A percentile compares a stretch with the other conserved stretches of the same genome.
These are phyloP conservation scores for Amylocystis lapponica DNA, from an alignment of 768 basidiomycete species.

Conservation along the genomic window DNA sequence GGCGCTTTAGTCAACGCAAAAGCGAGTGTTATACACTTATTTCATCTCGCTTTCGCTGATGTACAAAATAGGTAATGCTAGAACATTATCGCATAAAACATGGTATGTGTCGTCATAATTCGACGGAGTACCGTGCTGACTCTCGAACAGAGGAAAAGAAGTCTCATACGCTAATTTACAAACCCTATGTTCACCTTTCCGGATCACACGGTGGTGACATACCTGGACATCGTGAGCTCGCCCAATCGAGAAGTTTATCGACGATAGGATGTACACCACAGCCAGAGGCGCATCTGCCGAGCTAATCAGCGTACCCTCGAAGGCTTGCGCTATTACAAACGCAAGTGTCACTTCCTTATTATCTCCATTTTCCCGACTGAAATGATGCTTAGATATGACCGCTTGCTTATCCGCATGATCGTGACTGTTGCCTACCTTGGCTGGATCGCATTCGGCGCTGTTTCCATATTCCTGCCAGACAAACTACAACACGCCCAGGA, in stretches of 20 bases:
- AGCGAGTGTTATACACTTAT: constrained; percentile 24
- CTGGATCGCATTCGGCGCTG: constrained; percentile 66
- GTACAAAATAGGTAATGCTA: constrained; percentile 44
- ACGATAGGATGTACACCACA: constrained; percentile 36
- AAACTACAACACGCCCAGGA: constrained; percentile 14
- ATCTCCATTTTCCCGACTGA: constrained; percentile 3
- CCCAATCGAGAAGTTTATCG: constrained; percentile 46
- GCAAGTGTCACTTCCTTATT: constrained; percentile 17
- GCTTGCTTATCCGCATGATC: constrained; percentile 60
- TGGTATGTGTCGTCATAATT: constrained; percentile 42
- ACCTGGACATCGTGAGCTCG: too few relatives aligned
- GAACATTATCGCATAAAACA: constrained; percentile 79
- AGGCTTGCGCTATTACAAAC: constrained; percentile 76
- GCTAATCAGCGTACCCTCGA: constrained; percentile 49
- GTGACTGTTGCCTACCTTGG: constrained; percentile 70
- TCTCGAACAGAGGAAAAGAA: constrained; percentile 58
- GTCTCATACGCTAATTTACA: constrained; percentile 52
- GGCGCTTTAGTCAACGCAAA: constrained; percentile 62
- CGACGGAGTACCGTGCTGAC: neutral
- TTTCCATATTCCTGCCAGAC: constrained; percentile 47
- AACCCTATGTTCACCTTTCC: constrained; percentile 53
- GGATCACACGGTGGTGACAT: too few relatives aligned
- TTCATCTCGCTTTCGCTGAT: neutral
- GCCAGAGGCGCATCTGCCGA: constrained; percentile 44
- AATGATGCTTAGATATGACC: constrained; percentile 52